Evolutionary conservation across 768 basidiomycete species (phyloP).

Genomic region (Rossbeevera mucosa): DNA sequence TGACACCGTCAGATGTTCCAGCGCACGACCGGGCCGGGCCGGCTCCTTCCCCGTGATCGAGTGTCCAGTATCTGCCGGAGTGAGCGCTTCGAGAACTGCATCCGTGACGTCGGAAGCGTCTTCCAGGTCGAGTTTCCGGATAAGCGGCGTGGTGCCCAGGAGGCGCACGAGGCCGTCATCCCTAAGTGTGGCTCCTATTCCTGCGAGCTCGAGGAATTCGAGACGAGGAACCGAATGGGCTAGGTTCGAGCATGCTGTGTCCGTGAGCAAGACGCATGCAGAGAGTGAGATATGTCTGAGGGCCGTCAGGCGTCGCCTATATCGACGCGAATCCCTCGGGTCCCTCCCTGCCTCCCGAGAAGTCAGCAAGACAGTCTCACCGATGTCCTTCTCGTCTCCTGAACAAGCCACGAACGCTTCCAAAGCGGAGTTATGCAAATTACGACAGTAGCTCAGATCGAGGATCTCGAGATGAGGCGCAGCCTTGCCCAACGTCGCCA

Average conservation of each 20-base stretch:
- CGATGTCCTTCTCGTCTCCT: constrained; percentile 17
- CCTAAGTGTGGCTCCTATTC: constrained; percentile 62
- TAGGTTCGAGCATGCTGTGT: constrained; percentile 68
- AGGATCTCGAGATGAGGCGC: constrained; percentile 73
- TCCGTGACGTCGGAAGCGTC: constrained; percentile 75
- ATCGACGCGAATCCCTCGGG: constrained; percentile 42
- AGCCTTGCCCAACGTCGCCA: constrained; percentile 63
- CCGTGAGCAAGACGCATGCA: constrained; percentile 65
- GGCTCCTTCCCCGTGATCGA: constrained; percentile 9
- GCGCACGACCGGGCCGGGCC: constrained; percentile 54
- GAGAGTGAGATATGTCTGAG: constrained; percentile 75
- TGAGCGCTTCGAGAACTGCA: constrained; percentile 59
- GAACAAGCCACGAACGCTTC: constrained; percentile 65
- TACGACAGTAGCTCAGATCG: constrained; percentile 70
- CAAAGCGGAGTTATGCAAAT: constrained; percentile 70
- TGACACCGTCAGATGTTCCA: constrained; percentile 72
- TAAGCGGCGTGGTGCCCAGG: constrained; percentile 61
- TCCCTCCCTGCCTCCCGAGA: constrained; percentile 65
- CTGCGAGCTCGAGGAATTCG: constrained; percentile 74
- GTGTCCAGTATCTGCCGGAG: constrained; percentile 35
- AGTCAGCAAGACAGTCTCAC: constrained; percentile 48
- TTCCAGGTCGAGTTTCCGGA: constrained; percentile 82
- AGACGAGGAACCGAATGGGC: constrained; percentile 66
- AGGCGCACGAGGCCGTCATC: constrained; percentile 73
- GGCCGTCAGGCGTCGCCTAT: constrained; percentile 58